These are phyloP conservation scores for Candida tunisiensis DNA, from an alignment of 1,139 yeast species.

Conservation along the genomic window DNA sequence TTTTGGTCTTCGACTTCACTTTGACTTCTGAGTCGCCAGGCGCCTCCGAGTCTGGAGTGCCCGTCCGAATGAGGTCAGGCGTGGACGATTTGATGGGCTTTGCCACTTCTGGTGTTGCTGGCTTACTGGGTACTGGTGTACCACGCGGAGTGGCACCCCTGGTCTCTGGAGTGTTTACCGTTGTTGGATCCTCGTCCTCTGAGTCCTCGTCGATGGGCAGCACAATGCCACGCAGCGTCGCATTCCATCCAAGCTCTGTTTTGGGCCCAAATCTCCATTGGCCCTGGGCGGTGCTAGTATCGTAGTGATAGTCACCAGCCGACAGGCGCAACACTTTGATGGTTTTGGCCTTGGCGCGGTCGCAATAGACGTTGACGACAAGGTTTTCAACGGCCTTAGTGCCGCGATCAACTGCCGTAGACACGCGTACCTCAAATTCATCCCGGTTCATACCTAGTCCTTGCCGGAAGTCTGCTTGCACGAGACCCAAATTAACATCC, in stretches of 20 bases:
- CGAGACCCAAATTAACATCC: constrained; percentile 31
- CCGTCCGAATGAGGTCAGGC: too few species aligned
- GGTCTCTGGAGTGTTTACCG: too few species aligned
- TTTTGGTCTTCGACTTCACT: too few species aligned
- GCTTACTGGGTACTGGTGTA: too few species aligned
- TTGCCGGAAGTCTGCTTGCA: constrained; percentile 41
- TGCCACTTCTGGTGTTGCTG: too few species aligned
- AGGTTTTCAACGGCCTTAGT: constrained; percentile 45
- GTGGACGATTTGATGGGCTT: too few species aligned
- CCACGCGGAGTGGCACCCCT: too few species aligned
- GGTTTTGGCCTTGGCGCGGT: constrained; percentile 11
- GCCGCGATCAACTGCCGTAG: constrained; percentile 31
- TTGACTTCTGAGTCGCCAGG: too few species aligned
- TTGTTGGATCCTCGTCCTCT: constrained; percentile 8
- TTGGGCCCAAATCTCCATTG: constrained; percentile 57
- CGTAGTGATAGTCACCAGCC: constrained; percentile 52
- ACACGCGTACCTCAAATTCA: constrained; percentile 62
- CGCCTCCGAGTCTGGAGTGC: constrained; percentile 2
- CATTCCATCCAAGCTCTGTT: constrained; percentile 47
- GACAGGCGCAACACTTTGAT: constrained; percentile 44
- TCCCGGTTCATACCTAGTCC: constrained; percentile 44
- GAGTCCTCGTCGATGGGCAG: constrained; percentile 15
- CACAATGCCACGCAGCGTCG: constrained; percentile 52
- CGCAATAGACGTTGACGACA: constrained; percentile 31
- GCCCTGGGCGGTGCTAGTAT: constrained; percentile 37